Evolutionary conservation across 2,329 filamentous ascomycete species (phyloP).

Genomic region (Fusarium denticulatum): DNA sequence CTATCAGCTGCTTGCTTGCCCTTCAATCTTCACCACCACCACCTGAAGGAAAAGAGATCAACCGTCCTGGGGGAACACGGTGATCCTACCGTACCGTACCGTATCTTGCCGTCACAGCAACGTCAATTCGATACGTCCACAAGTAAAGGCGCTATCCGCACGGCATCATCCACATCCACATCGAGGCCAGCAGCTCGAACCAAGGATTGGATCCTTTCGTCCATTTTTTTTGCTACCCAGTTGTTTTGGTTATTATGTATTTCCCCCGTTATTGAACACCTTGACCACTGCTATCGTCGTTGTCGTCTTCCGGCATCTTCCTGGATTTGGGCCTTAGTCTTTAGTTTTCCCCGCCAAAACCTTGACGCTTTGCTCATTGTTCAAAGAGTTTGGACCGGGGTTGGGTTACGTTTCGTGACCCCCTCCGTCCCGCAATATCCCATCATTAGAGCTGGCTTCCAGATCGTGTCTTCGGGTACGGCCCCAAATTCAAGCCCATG

Average conservation of each 20-base stretch:
- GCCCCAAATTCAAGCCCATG: not conserved
- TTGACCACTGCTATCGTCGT: not conserved
- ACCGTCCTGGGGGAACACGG: not conserved
- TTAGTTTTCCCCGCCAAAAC: constrained; percentile 31
- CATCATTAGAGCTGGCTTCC: constrained; percentile 33
- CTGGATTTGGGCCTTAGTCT: constrained; percentile 3
- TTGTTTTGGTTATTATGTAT: constrained; percentile 17
- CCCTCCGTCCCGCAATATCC: constrained; percentile 38
- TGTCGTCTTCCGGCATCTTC: constrained; percentile 33
- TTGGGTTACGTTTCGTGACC: constrained; percentile 38
- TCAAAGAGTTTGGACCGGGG: constrained; percentile 30
- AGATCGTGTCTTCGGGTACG: constrained; percentile 24
- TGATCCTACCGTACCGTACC: not conserved
- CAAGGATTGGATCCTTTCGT: constrained; percentile 10
- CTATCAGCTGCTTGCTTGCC: constrained; percentile 30
- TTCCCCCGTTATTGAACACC: constrained; percentile 2
- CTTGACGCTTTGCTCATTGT: constrained; percentile 28
- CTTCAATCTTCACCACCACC: not conserved
- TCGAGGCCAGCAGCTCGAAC: not conserved
- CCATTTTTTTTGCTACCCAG: not conserved
- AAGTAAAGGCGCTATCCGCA: constrained; percentile 19
- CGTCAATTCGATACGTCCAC: constrained; percentile 22
- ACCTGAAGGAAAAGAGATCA: not conserved
- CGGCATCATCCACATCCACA: constrained; percentile 23
- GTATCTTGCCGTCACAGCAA: constrained; percentile 28